Evolutionary conservation across 768 basidiomycete species (phyloP), one percentile per base, ranked within the genome.

Genomic region (Pisolithus marmoratus): DNA sequence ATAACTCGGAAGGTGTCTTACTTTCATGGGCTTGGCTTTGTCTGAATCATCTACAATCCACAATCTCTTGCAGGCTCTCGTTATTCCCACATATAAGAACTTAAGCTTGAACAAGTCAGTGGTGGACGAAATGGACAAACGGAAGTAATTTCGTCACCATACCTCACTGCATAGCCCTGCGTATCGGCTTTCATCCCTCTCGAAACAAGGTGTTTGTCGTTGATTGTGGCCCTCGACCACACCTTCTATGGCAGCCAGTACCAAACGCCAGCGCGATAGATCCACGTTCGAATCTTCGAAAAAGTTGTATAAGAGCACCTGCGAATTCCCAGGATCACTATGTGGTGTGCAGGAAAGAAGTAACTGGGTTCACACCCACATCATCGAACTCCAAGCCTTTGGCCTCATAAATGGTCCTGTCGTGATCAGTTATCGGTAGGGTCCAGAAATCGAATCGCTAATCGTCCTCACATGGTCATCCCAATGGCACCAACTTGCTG

Each of bases 301-400:
- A 65, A 88, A 88, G 54, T 90, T 81, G 58, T 83, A 88, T 8
- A 90, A 59, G 4, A 90, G 70, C 4, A 90, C 86, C 85, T 88
- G 27, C 11, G n/a, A 19, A 8, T 45, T 5, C 5, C 15, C 15
- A 5, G 22, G 26, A 14, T 24, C n/a, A 29, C 42, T 5, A 23
- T 22, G 4, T 27, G 22, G 15, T 41, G 12, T 23, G 3, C 43
- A 22, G 24, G 26, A 23, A 43, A 24, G 29, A 29, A 8, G 29
- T 29, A 29, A n/a, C 27, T 8, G 27, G 9, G 6, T 29, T 6
- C 27, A 24, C 23, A 44, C 51, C 46, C 46, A 46, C 49, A 40
- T 55, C 50, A 50, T 49, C 48, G 37, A 47, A 49, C 42, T 51
- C 40, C 15, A 55, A 27, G 26, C 54, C 54, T 44, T 55, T 55